Base-by-base conservation (phyloP, 352 stramenopile genomes). In the Thraustochytrium striatum region DNA sequence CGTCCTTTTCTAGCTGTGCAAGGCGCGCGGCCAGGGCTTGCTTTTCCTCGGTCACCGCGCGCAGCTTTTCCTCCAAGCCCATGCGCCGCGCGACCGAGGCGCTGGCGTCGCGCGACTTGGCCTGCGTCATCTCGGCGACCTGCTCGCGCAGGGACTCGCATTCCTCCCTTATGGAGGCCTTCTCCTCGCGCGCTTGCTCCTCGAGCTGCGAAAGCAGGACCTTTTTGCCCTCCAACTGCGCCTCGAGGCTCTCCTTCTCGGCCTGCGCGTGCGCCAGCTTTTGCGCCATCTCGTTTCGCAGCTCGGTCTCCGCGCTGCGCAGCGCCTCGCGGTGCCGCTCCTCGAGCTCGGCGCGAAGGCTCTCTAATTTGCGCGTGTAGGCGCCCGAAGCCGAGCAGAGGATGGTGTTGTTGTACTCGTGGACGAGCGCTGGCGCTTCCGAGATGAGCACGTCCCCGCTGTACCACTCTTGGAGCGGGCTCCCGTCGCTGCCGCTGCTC, bases 331-430 rank as follows among this genome's bases (percentile, higher is more conserved):
- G n/a, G n/a, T n/a, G 59, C 35, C 53, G 35, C 39, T 62, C 69
- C 55, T 62, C 35, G 9, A 79, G 50, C 69, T 79, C 25, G 28
- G 16, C 35, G 25, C 55, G 35, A 0, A 79, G 55, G 30, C n/a
- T 13, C 55, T 62, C 55, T 9, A 62, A 55, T 16, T 58, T 36
- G n/a, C 25, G 72, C 0, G 50, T 28, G 35, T 79, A 52, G n/a
- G 62, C 39, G 32, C 38, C 16, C 16, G 50, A 21, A 5, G 69
- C 33, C 55, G 55, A 38, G 9, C 55, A 16, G 52, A 79, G 57
- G 28, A 79, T 79, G 19, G 8, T 53, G 55, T 79, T 62, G 35
- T 79, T 79, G 57, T 79, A 79, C 28, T 79, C 69, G 57, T 79
- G 69, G 21, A 79, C 53, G 9, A 79, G 69, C 21, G 72, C 69